phyloP scores from a whole-genome alignment of 805 yeast genomes.

The Monosporozyma unispora region DNA sequence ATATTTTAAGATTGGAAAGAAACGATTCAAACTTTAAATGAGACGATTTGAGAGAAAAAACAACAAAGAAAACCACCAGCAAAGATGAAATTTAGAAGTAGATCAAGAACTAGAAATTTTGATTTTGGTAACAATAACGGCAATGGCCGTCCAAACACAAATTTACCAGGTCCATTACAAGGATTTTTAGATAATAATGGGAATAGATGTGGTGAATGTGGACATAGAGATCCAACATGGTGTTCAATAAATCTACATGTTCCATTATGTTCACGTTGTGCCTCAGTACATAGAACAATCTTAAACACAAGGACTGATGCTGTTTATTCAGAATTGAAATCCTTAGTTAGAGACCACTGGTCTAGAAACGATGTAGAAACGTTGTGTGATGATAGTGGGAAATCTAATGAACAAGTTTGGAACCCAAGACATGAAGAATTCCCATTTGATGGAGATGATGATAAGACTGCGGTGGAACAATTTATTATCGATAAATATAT shows the following conservation, averaged over 20 bases:
- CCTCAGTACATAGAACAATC: conserved; percentile 57
- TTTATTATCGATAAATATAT: conserved; percentile 63
- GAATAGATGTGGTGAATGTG: conserved; percentile 77
- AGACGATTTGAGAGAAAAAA: background rate
- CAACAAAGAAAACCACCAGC: background rate
- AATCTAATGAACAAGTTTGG: conserved; percentile 51
- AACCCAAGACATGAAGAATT: conserved; percentile 59
- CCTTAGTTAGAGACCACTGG: conserved; percentile 71
- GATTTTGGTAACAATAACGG: background rate
- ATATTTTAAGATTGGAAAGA: too few relatives aligned
- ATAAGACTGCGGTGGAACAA: conserved; percentile 42
- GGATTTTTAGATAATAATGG: conserved; percentile 31
- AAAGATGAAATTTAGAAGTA: background rate
- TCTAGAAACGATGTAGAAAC: conserved; percentile 42
- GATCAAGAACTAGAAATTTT: background rate
- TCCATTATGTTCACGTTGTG: conserved; percentile 78
- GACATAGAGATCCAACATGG: conserved; percentile 50
- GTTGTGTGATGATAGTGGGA: conserved; percentile 41
- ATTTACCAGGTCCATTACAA: background rate
- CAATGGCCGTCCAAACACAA: background rate
- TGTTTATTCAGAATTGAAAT: conserved; percentile 57
- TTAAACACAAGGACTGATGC: conserved; percentile 38
- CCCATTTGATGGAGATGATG: conserved; percentile 70
- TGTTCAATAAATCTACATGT: conserved; percentile 43
- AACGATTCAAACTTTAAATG: too few relatives aligned